Evolutionary conservation across 164 flowering plant species (phyloP), one percentile per base, ranked within the genome.

Genomic region (Akebia trifoliata): DNA sequence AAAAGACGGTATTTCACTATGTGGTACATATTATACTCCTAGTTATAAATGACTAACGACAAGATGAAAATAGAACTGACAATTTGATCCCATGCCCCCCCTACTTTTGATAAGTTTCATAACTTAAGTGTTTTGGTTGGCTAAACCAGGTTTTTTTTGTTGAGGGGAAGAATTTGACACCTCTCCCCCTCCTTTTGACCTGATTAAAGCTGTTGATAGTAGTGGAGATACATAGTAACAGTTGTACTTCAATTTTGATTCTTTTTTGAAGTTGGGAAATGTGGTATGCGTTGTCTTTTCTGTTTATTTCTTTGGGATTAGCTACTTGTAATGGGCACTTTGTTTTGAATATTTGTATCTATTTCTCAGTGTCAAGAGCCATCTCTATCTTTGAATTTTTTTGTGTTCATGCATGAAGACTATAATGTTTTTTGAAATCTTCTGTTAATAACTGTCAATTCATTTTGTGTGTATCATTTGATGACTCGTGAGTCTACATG

Each of bases 1-100:
- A 3, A 4, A 36, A 40, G 39, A 1, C 29, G 39, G 29, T 48
- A 40, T 30, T 25, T 40, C 50, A 31, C 50, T 18, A 20, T 28
- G 26, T 57, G 59, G 57, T 36, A 47, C 14, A 37, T 47, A 37
- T 14, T 49, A 36, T 44, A 47, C 42, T 21, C 21, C 7, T 44
- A 39, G 37, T 49, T 25, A 50, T 42, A 42, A 48, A 49, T 40
- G 57, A 54, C 31, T 48, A 29, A 53, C 51, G 35, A 49, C 54
- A 37, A 38, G 28, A 60, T 40, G 46, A 48, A 58, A 34, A 46
- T 42, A 34, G 21, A 58, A 34, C 30, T 29, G 50, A 18, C 29
- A 32, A 48, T 20, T 52, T 45, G 18, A 20, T 6, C 44, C 44
- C 1, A 36, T 18, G 25, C 20, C 3, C 30, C 22, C 25, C 51